phyloP scores from a whole-genome alignment of 345 rosid genomes.

The Populus nigra region DNA sequence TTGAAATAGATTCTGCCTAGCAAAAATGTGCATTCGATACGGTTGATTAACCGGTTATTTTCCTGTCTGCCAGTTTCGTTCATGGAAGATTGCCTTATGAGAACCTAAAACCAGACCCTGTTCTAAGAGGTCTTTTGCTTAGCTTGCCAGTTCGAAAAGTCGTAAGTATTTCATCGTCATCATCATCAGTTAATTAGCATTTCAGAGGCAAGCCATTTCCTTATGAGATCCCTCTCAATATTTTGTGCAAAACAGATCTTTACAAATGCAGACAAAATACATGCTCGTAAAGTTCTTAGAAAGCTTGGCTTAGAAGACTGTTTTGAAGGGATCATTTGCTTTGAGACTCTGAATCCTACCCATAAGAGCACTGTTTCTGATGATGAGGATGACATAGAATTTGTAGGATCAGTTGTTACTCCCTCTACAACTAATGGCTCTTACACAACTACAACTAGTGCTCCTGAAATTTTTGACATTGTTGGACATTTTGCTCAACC shows the following conservation, averaged over 20 bases:
- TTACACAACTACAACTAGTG: neutral
- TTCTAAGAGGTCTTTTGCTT: conserved; percentile 65
- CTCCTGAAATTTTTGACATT: conserved; percentile 55
- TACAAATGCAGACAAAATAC: conserved; percentile 83
- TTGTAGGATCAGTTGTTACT: conserved; percentile 31
- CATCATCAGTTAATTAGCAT: neutral
- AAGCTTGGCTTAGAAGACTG: conserved; percentile 83
- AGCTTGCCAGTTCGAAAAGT: conserved; percentile 80
- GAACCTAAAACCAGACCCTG: conserved; percentile 83
- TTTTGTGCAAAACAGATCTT: conserved; percentile 50
- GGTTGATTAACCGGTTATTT: conserved; percentile 11
- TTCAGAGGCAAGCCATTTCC: neutral
- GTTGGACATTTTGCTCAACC: conserved; percentile 45
- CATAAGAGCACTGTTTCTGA: conserved; percentile 42
- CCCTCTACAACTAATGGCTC: neutral
- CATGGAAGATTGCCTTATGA: conserved; percentile 93
- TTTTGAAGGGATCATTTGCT: conserved; percentile 92
- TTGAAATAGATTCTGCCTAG: neutral
- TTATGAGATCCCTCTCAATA: neutral
- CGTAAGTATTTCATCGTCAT: conserved; percentile 42
- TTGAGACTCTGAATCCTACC: conserved; percentile 74
- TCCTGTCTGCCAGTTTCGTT: conserved; percentile 47
- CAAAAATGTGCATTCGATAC: neutral
- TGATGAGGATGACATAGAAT: conserved; percentile 49
- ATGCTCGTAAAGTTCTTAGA: conserved; percentile 62